Conservation (phyloP, 176 grass and related monocot species). For the Coix lacrymajobi region DNA sequence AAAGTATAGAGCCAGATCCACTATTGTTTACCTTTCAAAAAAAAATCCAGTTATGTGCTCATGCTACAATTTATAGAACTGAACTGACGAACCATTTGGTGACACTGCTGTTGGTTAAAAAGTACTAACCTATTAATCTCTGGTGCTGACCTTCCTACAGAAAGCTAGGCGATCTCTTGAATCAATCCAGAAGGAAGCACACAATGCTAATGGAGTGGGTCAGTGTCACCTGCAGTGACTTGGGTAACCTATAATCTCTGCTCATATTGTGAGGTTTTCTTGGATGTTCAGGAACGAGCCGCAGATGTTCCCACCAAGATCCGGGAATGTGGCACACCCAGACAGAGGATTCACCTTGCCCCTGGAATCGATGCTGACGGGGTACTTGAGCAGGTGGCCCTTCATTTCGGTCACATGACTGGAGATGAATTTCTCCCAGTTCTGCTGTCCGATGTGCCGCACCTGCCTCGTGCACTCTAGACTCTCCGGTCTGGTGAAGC, state of each 20-base stretch:
- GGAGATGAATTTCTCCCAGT: constrained; percentile 74
- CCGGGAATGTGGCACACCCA: constrained; percentile 48
- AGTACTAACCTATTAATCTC: neutral
- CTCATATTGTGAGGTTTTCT: constrained; percentile 72
- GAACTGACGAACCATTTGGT: neutral
- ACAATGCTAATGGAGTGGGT: neutral
- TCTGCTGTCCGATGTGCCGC: constrained; percentile 50
- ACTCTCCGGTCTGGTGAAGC: constrained; percentile 59
- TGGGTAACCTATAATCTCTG: neutral
- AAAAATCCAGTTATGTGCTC: neutral
- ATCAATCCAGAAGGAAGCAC: neutral
- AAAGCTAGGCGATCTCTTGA: neutral
- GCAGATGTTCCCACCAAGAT: constrained; percentile 73
- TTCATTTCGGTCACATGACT: constrained; percentile 58
- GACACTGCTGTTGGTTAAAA: neutral
- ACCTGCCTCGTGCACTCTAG: constrained; percentile 70
- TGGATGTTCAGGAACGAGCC: constrained; percentile 67
- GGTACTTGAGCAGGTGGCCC: constrained; percentile 87
- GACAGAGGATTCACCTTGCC: constrained; percentile 64
- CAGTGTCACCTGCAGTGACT: neutral
- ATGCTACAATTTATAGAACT: neutral
- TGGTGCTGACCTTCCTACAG: neutral
- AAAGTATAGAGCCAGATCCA: neutral
- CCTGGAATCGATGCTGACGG: constrained; percentile 48
- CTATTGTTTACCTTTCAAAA: too few relatives aligned